Percentiles rank a stretch among this genome's conserved stretches.
Evolutionary conservation across 441 rosid species (phyloP).

Genomic region (Gossypium gossypioides): DNA sequence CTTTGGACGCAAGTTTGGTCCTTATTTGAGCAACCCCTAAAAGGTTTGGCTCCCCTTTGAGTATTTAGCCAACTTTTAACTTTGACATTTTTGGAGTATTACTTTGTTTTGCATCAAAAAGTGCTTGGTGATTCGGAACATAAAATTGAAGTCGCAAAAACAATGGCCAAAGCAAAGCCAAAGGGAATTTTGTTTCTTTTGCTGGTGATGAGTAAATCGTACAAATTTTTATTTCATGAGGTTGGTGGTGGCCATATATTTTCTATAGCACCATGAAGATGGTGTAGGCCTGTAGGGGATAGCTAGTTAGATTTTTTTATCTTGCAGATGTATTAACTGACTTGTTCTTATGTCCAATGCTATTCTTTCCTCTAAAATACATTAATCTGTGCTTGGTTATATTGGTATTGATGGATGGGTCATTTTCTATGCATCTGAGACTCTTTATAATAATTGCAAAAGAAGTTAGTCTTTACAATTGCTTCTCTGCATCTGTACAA

Average conservation of each 20-base stretch:
- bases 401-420: background rate
- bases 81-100: background rate
- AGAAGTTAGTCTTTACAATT: background rate
- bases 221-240: background rate
- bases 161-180: background rate
- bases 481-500: background rate
- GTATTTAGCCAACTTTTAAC: background rate
- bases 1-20: background rate
- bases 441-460: background rate
- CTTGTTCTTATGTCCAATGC: background rate
- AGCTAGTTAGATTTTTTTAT: background rate
- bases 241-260: background rate
- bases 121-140: background rate
- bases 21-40: background rate
- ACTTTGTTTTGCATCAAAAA: background rate
- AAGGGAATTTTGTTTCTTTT: background rate
- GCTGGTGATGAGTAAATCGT: background rate
- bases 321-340: background rate
- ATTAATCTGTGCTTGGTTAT: background rate
- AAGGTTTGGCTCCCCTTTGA: background rate
- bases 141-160: background rate
- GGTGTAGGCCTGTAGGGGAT: background rate
- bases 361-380: background rate
- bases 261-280: background rate
- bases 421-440: background rate